These are phyloP conservation scores for Ascochyta clinopodiicola DNA, from an alignment of 2,329 filamentous ascomycete species.

Conservation along the genomic window DNA sequence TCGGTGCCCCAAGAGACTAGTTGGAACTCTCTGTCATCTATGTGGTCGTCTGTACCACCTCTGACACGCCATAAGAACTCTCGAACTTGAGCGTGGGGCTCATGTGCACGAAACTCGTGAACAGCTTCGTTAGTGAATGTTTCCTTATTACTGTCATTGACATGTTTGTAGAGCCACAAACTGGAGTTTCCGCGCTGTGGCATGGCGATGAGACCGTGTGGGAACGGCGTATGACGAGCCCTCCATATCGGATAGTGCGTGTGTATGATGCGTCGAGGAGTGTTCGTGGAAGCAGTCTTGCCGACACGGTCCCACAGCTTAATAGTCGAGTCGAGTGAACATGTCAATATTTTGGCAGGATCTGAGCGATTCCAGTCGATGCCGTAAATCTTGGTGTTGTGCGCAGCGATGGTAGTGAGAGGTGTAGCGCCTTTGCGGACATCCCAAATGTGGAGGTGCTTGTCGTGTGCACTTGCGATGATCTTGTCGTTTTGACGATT, in stretches of 20 bases:
- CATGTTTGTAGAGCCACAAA: constrained; percentile 81
- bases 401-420: constrained; percentile 82
- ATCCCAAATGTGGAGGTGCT: constrained; percentile 89
- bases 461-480: constrained; percentile 88
- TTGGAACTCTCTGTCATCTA: constrained; percentile 88
- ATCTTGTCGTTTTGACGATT: constrained; percentile 87
- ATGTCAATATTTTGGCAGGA: constrained; percentile 77
- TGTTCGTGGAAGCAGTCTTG: constrained; percentile 55
- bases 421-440: constrained; percentile 79
- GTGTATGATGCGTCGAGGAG: constrained; percentile 67
- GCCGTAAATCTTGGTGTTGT: constrained; percentile 93
- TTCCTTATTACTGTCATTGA: constrained; percentile 49
- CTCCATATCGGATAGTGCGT: constrained; percentile 91
- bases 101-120: constrained; percentile 61
- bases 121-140: constrained; percentile 43
- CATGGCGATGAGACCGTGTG: constrained; percentile 85
- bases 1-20: constrained; percentile 93
- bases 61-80: constrained; percentile 90
- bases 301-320: constrained; percentile 87
- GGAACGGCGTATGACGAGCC: constrained; percentile 89
- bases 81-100: constrained; percentile 69
- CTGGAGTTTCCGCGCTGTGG: constrained; percentile 86
- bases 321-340: constrained; percentile 88
- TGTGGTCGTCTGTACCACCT: constrained; percentile 67
- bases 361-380: constrained; percentile 90